phyloP scores from a whole-genome alignment of 2,329 filamentous ascomycete species.

The Aspergillus jensenii region DNA sequence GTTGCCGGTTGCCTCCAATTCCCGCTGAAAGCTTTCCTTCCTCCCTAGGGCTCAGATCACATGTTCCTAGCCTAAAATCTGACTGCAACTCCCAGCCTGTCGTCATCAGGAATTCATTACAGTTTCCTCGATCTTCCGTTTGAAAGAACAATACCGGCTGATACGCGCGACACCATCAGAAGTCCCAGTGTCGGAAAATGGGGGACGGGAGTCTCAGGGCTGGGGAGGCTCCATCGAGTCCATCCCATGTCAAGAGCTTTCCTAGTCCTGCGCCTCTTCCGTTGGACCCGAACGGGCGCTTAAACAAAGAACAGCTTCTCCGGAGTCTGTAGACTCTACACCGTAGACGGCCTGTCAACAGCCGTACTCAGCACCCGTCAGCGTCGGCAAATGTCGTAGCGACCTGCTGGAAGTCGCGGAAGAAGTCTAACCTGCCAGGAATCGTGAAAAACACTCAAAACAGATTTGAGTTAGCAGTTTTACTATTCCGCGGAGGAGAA shows the following conservation, averaged over 20 bases:
- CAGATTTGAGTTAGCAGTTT: not conserved
- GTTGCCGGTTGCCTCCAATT: constrained; percentile 14
- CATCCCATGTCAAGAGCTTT: not conserved
- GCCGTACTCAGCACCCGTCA: not conserved
- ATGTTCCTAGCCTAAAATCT: constrained; percentile 20
- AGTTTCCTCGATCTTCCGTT: not conserved
- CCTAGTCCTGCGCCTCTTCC: constrained; percentile 8
- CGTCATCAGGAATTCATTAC: not conserved
- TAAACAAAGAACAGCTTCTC: not conserved
- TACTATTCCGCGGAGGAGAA: not conserved
- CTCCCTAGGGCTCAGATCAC: constrained; percentile 22
- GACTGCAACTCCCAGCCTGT: not conserved
- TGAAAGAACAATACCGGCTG: not conserved
- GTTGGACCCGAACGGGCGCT: not conserved
- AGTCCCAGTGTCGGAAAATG: not conserved
- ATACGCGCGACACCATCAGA: not conserved
- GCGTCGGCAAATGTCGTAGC: constrained; percentile 2
- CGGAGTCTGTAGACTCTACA: no score
- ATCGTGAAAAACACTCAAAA: not conserved
- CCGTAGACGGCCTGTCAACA: no score
- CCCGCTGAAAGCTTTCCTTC: not conserved
- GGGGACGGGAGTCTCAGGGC: no score
- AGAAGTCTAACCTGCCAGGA: not conserved
- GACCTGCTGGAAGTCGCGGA: not conserved
- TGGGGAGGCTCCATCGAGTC: not conserved